Conservation (phyloP, 768 basidiomycete genomes). For the Lactarius psammicola region DNA sequence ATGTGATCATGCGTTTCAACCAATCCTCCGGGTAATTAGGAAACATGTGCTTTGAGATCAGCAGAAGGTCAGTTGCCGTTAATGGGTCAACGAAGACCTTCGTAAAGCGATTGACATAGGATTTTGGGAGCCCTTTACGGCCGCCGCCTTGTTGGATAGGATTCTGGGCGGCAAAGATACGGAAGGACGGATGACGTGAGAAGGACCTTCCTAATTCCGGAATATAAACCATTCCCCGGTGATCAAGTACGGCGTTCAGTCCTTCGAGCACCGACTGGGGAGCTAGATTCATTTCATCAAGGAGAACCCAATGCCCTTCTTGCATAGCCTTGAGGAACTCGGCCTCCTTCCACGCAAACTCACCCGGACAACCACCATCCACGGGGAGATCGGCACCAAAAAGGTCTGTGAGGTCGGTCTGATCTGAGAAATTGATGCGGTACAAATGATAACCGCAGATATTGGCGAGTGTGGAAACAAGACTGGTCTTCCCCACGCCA, state of each 20-base stretch:
- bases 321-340: conserved; percentile 93
- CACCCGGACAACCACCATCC: conserved; percentile 85
- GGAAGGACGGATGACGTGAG: conserved; percentile 85
- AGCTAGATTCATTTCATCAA: conserved; percentile 99
- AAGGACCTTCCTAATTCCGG: conserved; percentile 93
- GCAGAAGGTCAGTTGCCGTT: conserved; percentile 66
- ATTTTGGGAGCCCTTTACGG: conserved; percentile 94
- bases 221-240: conserved; percentile 91
- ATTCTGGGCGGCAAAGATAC: conserved; percentile 97
- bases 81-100: conserved; percentile 93
- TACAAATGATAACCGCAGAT: conserved; percentile 74
- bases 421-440: conserved; percentile 96
- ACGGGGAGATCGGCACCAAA: conserved; percentile 96
- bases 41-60: conserved; percentile 75
- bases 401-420: conserved; percentile 93
- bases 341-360: conserved; percentile 97
- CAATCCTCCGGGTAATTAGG: conserved; percentile 53
- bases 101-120: conserved; percentile 98
- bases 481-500: conserved; percentile 96
- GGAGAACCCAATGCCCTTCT: conserved; percentile 94
- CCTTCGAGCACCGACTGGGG: conserved; percentile 97
- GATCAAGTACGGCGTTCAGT: conserved; percentile 92
- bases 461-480: conserved; percentile 83
- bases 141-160: conserved; percentile 95
- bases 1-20: conserved; percentile 75